phyloP scores from a whole-genome alignment of 2,329 filamentous ascomycete genomes.

The Xylariaceae sp. region DNA sequence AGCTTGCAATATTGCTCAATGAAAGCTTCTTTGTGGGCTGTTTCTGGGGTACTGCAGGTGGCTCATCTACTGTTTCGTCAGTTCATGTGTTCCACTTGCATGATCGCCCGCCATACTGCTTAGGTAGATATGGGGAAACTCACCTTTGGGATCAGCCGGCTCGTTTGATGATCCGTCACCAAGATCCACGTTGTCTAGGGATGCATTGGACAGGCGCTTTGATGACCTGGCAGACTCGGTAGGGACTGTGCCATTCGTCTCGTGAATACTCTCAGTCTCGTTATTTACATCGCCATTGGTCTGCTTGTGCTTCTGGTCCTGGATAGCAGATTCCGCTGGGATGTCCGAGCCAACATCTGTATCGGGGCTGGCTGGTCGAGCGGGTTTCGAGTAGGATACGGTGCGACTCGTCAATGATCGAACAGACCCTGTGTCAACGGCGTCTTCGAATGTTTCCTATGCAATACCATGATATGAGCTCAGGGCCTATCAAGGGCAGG shows the following conservation, averaged over 20 bases:
- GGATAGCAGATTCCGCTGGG: too few species aligned
- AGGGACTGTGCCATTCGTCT: neutral
- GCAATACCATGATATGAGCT: slow-evolving; percentile 11
- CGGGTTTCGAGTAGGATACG: slow-evolving; percentile 30
- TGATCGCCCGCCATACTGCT: too few species aligned
- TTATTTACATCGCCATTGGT: neutral
- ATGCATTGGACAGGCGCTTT: slow-evolving; percentile 42
- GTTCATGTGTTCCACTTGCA: too few species aligned
- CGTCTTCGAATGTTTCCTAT: slow-evolving; percentile 81
- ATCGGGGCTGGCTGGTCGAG: slow-evolving; percentile 21
- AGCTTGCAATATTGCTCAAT: slow-evolving; percentile 66
- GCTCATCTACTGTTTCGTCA: too few species aligned
- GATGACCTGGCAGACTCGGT: slow-evolving; percentile 35
- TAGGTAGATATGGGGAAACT: slow-evolving; percentile 6
- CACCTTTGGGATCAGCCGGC: slow-evolving; percentile 22
- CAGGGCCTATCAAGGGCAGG: slow-evolving; percentile 6
- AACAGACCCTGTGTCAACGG: slow-evolving; percentile 59
- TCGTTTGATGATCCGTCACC: slow-evolving; percentile 47
- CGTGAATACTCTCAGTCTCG: neutral
- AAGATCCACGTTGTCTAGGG: slow-evolving; percentile 61
- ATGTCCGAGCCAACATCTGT: slow-evolving; percentile 16
- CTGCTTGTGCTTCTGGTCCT: slow-evolving; percentile 7
- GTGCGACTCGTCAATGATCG: slow-evolving; percentile 59
- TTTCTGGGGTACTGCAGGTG: slow-evolving; percentile 29
- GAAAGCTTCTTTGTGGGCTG: slow-evolving; percentile 53